phyloP scores from a whole-genome alignment of 225 moss, liverwort and hornwort genomes.

The Asterella californica region DNA sequence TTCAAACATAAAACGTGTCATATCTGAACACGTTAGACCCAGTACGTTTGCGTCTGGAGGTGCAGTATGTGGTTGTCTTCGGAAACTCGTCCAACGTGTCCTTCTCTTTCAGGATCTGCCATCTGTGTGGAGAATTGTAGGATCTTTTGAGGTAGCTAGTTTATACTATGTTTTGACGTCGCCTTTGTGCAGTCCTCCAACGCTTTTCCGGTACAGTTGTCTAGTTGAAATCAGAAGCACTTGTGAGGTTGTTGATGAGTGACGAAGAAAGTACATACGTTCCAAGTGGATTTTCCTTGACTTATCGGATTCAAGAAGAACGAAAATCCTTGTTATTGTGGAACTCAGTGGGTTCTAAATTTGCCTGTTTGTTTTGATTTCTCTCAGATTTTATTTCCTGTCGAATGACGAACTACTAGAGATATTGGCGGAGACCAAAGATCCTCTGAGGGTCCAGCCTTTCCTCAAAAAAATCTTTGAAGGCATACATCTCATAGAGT shows the following conservation, averaged over 20 bases:
- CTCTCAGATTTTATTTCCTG: conserved; percentile 64
- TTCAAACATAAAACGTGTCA: not conserved
- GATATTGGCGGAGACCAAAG: conserved; percentile 65
- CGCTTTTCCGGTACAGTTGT: not conserved
- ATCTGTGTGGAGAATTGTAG: not conserved
- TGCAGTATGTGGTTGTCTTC: not conserved
- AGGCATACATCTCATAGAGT: conserved; percentile 63
- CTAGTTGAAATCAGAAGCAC: too few relatives aligned
- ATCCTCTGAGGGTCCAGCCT: conserved; percentile 63
- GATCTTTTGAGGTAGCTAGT: too few relatives aligned
- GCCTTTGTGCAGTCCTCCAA: not conserved
- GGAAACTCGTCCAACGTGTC: not conserved
- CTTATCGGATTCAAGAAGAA: not conserved
- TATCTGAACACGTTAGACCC: not conserved
- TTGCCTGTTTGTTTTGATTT: not conserved
- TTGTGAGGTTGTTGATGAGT: not conserved
- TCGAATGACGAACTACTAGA: conserved; percentile 76
- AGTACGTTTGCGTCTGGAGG: not conserved
- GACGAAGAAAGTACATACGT: not conserved
- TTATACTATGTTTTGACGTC: too few relatives aligned
- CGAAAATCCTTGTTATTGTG: not conserved
- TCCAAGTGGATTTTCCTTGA: not conserved
- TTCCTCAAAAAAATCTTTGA: conserved; percentile 78
- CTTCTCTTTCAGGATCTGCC: not conserved
- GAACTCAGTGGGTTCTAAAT: not conserved